These are phyloP conservation scores for Dissoconium aciculare DNA, from an alignment of 2,329 filamentous ascomycete species.

Conservation along the genomic window DNA sequence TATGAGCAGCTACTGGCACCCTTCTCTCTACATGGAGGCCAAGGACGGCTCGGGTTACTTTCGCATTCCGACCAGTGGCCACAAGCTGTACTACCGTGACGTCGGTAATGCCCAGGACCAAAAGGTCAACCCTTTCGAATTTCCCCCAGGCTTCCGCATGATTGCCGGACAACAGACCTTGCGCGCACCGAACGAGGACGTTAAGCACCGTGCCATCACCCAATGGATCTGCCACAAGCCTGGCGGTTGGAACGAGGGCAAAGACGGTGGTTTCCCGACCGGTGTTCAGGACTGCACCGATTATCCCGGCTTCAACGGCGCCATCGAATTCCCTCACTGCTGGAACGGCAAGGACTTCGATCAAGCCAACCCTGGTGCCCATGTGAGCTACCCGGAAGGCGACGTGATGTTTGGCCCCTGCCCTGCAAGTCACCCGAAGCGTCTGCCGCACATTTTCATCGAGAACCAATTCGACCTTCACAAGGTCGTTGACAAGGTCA, in stretches of 20 bases:
- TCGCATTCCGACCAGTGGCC: constrained; percentile 46
- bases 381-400: constrained; percentile 46
- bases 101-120: constrained; percentile 32
- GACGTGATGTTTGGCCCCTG: constrained; percentile 37
- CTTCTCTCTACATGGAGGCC: constrained; percentile 52
- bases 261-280: constrained; percentile 42
- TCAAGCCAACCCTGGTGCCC: constrained; percentile 31
- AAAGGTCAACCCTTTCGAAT: constrained; percentile 52
- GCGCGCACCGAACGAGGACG: constrained; percentile 41
- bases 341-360: constrained; percentile 45
- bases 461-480: constrained; percentile 25
- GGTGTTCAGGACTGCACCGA: constrained; percentile 52
- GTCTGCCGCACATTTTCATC: constrained; percentile 42
- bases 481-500: constrained; percentile 24
- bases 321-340: constrained; percentile 59
- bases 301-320: constrained; percentile 40
- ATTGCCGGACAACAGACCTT: constrained; percentile 47
- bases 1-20: constrained; percentile 65
- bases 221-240: constrained; percentile 44
- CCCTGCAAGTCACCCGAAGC: constrained; percentile 37
- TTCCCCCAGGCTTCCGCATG: constrained; percentile 58
- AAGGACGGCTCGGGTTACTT: constrained; percentile 45
- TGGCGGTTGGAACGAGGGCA: constrained; percentile 27
- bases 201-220: constrained; percentile 26
- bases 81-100: constrained; percentile 57